Evolutionary conservation across 2,329 filamentous ascomycete genomes (phyloP), one percentile per base, ranked within the genome.

Genomic region (Diaporthe citriasiana): DNA sequence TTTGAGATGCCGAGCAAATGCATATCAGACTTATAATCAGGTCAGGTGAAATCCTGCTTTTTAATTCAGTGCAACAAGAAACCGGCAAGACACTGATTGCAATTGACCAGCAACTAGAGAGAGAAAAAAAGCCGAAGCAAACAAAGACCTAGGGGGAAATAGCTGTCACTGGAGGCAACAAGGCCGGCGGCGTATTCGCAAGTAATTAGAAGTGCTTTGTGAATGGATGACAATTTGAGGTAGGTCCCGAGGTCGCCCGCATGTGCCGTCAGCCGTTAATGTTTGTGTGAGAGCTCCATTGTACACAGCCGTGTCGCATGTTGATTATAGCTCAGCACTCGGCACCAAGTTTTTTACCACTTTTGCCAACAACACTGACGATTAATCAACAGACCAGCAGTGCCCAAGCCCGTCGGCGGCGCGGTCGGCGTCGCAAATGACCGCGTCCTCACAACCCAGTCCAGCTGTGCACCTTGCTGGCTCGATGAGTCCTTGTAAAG

Each of bases 351-450:
- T 25, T 25, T 17, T 15, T 51, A 25, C 38, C 10, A 25, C 3
- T 25, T 51, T 4, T 51, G 19, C 15, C 9, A 50, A 33, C 27
- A 27, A n/a, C 30, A n/a, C 19, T 13, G 56, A 40, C 17, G n/a
- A 12, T 42, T 19, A 30, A 50, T n/a, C 9, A 50, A 38, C 30
- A 47, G 30, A 25, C 22, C 13, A 25, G 7, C 13, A 25, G 42
- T 35, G 7, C 42, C 17, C 27, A 50, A 51, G 63, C 63, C 63
- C 63, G 63, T n/a, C 63, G 63, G 63, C 42, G 30, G 19, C 42
- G 30, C 42, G 17, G 22, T 25, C 60, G 45, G 45, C 63, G 30
- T 45, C 57, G n/a, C 25, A 19, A 42, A 22, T n/a, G 53, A 33
- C 27, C 27, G 30, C 30, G 17, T 33, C 19, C 9, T 22, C 30